A percentile compares a stretch with the other conserved stretches of the same genome.
These are phyloP conservation scores for Coniochaeta sp. DNA, from an alignment of 2,329 filamentous ascomycete genomes.

Conservation along the genomic window DNA sequence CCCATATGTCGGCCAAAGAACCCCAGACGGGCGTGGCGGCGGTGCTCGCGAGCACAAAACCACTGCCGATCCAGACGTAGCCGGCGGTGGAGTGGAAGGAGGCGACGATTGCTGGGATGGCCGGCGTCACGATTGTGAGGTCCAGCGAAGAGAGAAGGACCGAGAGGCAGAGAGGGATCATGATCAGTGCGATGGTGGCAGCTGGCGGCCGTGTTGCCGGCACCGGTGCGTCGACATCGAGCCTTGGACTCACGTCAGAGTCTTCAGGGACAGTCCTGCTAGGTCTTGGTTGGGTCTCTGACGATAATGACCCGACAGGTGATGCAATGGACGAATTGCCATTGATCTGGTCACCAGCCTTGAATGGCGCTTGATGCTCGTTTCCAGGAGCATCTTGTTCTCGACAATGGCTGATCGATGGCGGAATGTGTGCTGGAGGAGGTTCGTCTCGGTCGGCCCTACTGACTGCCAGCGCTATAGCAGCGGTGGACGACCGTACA, in stretches of 20 bases:
- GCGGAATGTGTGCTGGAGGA: background rate
- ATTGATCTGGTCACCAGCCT: background rate
- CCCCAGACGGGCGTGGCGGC: constrained; percentile 64
- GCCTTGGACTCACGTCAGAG: background rate
- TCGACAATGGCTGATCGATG: background rate
- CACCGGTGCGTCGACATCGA: background rate
- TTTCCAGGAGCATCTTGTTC: background rate
- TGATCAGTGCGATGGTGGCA: constrained; percentile 1
- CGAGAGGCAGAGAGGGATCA: constrained; percentile 12
- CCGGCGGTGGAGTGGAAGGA: constrained; percentile 59
- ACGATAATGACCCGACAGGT: background rate
- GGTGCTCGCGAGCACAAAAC: constrained; percentile 65
- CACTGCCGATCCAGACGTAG: constrained; percentile 71
- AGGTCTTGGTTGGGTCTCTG: background rate
- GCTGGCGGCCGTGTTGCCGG: background rate
- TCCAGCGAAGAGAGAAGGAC: constrained; percentile 49
- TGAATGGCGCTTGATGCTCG: background rate
- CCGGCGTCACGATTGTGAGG: constrained; percentile 58
- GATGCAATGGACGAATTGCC: background rate
- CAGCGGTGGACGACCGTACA: background rate
- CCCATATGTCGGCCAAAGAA: constrained; percentile 51
- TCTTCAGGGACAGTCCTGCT: background rate
- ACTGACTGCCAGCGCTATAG: background rate
- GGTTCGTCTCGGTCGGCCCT: background rate
- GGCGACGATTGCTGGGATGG: constrained; percentile 56